Evolutionary conservation across 306 rosid genomes (phyloP).

Genomic region (Pyrus pyrifolia): DNA sequence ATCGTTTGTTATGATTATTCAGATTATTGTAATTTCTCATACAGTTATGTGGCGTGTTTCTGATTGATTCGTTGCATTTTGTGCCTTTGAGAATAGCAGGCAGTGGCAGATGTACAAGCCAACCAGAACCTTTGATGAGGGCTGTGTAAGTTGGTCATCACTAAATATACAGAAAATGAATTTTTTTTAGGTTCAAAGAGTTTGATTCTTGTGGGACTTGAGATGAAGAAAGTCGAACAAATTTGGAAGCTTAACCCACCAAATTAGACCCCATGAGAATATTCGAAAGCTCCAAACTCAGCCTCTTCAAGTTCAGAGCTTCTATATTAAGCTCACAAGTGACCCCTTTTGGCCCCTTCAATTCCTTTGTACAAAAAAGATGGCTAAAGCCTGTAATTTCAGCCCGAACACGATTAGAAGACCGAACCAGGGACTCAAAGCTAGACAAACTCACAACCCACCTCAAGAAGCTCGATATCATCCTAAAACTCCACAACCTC

Average conservation of each 20-base stretch:
- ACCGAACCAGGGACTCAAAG: constrained; percentile 48
- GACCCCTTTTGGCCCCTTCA: constrained; percentile 39
- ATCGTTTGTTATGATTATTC: neutral
- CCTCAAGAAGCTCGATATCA: constrained; percentile 34
- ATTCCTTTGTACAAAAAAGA: constrained; percentile 40
- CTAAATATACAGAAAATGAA: neutral
- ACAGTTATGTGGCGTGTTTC: neutral
- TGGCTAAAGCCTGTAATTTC: constrained; percentile 55
- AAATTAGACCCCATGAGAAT: constrained; percentile 21
- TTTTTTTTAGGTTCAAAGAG: neutral
- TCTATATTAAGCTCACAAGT: constrained; percentile 5
- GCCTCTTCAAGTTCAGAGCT: constrained; percentile 6
- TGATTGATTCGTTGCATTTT: neutral
- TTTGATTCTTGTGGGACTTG: neutral
- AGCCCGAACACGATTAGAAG: constrained; percentile 68
- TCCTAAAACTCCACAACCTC: constrained; percentile 39
- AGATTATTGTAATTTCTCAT: neutral
- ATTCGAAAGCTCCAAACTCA: constrained; percentile 11
- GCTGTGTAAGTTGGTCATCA: neutral
- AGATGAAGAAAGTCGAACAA: neutral
- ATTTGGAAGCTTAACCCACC: neutral
- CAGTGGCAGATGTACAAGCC: neutral
- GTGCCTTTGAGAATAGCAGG: neutral
- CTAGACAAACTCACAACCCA: constrained; percentile 47
- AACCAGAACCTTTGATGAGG: neutral